phyloP scores from a whole-genome alignment of 108 stramenopile species.

The Aurantiochytrium sp. region DNA sequence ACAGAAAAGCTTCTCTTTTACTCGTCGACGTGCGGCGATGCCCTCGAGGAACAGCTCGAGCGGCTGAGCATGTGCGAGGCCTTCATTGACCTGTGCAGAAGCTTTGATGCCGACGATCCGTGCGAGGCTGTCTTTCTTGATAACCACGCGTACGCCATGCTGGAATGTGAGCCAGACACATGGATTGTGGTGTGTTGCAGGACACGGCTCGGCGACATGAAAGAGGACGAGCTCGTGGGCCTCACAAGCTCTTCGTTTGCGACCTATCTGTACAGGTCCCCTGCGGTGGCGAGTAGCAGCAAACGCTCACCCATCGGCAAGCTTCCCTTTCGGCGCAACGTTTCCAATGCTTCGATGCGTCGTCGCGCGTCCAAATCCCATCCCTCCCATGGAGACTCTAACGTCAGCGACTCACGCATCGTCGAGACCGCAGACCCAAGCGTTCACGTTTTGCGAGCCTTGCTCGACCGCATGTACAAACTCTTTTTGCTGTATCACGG shows the following conservation, averaged over 20 bases:
- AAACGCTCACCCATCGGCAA: not conserved
- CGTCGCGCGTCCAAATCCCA: not conserved
- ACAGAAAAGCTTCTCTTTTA: constrained; percentile 6
- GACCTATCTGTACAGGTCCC: not conserved
- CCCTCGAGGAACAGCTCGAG: constrained; percentile 9
- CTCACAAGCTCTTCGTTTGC: not conserved
- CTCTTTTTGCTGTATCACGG: not conserved
- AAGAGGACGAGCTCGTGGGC: not conserved
- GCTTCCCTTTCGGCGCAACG: not conserved
- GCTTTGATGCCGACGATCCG: not conserved
- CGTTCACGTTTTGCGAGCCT: not conserved
- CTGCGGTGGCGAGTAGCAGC: not conserved
- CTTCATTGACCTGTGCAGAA: not conserved
- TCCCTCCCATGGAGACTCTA: no score
- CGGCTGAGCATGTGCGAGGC: constrained; percentile 21
- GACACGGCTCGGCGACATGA: not conserved
- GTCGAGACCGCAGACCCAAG: not conserved
- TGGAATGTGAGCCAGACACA: not conserved
- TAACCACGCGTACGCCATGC: not conserved
- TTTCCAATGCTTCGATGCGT: not conserved
- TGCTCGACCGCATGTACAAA: not conserved
- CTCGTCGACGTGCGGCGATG: not conserved
- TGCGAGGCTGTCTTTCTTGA: constrained; percentile 16
- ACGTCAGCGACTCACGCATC: not conserved
- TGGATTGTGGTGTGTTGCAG: constrained; percentile 7